A percentile compares a stretch with the other conserved stretches of the same genome.
Evolutionary conservation across 441 rosid genomes (phyloP).

Genomic region (Metrosideros polymorpha): DNA sequence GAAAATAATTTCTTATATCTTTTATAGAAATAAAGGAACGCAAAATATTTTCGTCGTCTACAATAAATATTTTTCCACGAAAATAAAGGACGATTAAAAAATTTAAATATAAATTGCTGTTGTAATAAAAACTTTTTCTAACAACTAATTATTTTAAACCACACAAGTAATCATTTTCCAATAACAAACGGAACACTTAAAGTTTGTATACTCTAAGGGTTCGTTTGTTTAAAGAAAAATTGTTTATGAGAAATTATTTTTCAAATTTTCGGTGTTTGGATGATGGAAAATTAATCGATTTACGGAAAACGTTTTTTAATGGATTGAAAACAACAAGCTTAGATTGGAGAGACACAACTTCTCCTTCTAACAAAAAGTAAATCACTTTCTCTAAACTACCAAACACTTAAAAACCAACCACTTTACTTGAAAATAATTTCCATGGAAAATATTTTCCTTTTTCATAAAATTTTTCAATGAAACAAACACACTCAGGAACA

Average conservation of each 20-base stretch:
- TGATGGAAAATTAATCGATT: not conserved
- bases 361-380: not conserved
- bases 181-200: not conserved
- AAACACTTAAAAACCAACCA: not conserved
- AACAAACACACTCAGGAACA: not conserved
- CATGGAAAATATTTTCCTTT: not conserved
- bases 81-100: not conserved
- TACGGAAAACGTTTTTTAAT: not conserved
- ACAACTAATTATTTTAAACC: not conserved
- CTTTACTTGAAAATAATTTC: not conserved
- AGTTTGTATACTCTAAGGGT: not conserved
- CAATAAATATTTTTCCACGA: too few species aligned
- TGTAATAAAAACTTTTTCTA: not conserved
- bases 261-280: not conserved
- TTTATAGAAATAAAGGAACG: too few species aligned
- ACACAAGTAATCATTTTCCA: not conserved
- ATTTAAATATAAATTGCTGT: not conserved
- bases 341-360: not conserved
- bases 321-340: not conserved
- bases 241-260: not conserved
- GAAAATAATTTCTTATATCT: not conserved
- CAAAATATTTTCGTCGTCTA: too few species aligned
- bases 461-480: not conserved
- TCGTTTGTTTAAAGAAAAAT: not conserved
- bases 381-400: not conserved